phyloP scores from a whole-genome alignment of 139 green algal genomes.

The Chlamydomonas schloesseri region DNA sequence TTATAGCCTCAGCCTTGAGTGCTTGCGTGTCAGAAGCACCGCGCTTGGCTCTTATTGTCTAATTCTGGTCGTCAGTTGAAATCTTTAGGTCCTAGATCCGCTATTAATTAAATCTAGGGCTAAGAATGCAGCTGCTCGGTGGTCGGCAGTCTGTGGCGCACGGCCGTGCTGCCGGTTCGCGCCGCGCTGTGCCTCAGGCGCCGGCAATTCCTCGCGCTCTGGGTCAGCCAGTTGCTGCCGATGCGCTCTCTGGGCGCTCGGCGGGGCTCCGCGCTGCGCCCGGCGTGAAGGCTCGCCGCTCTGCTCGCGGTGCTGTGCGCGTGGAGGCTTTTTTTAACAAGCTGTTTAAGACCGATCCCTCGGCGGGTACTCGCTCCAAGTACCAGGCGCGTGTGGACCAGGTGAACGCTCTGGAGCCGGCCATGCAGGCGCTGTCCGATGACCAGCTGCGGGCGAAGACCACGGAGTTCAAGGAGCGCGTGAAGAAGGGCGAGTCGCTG shows the following conservation, averaged over 20 bases:
- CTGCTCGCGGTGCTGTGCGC: constrained; percentile 10
- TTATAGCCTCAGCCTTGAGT: too few relatives aligned
- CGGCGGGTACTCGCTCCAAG: constrained; percentile 71
- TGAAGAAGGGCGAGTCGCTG: constrained; percentile 75
- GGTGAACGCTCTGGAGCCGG: constrained; percentile 90
- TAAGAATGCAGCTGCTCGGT: not conserved
- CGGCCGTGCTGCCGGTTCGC: not conserved
- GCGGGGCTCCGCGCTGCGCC: not conserved
- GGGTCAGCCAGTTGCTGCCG: not conserved
- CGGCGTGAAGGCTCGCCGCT: not conserved
- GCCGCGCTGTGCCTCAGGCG: not conserved
- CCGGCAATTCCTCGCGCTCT: not conserved
- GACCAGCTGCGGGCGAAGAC: constrained; percentile 90
- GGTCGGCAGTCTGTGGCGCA: constrained; percentile 3
- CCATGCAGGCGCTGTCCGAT: constrained; percentile 82
- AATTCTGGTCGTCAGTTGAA: too few relatives aligned
- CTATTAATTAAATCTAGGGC: too few relatives aligned
- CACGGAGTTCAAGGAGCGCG: constrained; percentile 76
- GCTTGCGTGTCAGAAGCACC: too few relatives aligned
- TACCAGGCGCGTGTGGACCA: constrained; percentile 81
- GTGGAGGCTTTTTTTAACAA: constrained; percentile 58
- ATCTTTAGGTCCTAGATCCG: too few relatives aligned
- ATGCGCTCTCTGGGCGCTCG: not conserved
- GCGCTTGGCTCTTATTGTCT: too few relatives aligned
- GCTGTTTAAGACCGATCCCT: constrained; percentile 70